Percentiles rank a stretch among this genome's conserved stretches.
phyloP scores from a whole-genome alignment of 176 grass and related monocot genomes.

The Zoysia japonica region DNA sequence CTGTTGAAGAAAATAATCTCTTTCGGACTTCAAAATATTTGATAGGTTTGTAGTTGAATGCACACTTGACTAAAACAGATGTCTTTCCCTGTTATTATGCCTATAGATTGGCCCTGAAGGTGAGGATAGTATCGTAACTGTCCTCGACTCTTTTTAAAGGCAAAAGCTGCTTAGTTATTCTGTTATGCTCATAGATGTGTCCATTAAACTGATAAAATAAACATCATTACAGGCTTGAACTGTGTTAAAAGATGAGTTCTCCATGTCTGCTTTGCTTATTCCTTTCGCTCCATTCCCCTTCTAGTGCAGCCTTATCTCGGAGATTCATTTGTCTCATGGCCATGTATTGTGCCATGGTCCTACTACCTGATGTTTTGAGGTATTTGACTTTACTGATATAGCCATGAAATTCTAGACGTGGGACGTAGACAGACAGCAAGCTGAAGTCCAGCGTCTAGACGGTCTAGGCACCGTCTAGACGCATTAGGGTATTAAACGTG shows the following conservation, averaged over 20 bases:
- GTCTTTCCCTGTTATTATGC: not conserved
- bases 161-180: not conserved
- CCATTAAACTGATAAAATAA: not conserved
- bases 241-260: not conserved
- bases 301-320: not conserved
- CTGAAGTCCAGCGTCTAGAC: too few relatives aligned
- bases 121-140: not conserved
- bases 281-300: not conserved
- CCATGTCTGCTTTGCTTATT: not conserved
- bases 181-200: not conserved
- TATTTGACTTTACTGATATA: not conserved
- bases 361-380: not conserved
- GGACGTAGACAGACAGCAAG: too few relatives aligned
- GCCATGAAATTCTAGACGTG: too few relatives aligned
- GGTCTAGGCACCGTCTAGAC: too few relatives aligned
- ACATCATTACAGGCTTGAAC: not conserved
- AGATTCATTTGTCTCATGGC: not conserved
- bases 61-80: not conserved
- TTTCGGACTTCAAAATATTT: not conserved
- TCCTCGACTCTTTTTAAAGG: not conserved
- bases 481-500: too few relatives aligned
- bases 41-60: not conserved
- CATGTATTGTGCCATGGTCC: not conserved
- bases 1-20: slow-evolving; percentile 5
- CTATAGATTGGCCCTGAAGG: not conserved